A percentile compares a stretch with the other conserved stretches of the same genome.
These are phyloP conservation scores for Neurospora africana DNA, from an alignment of 495 filamentous ascomycete genomes.

Conservation along the genomic window DNA sequence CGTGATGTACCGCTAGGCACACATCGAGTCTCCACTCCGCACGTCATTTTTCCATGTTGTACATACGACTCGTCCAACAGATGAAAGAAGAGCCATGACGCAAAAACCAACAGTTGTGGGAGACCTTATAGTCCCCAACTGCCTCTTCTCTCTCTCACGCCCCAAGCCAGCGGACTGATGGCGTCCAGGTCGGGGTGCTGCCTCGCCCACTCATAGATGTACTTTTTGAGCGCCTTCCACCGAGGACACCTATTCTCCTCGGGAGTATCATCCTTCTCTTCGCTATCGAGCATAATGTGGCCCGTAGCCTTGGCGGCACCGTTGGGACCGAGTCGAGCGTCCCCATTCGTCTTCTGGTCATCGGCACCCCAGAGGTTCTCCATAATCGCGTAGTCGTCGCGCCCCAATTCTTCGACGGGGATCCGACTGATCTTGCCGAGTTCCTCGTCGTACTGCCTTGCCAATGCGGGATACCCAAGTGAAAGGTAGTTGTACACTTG, in stretches of 20 bases:
- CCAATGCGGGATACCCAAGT: constrained; percentile 76
- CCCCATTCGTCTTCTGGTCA: constrained; percentile 4
- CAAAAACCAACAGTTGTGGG: neutral
- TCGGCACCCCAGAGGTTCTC: constrained; percentile 46
- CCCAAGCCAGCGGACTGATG: constrained; percentile 53
- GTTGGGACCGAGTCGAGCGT: constrained; percentile 22
- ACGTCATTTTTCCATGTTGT: neutral
- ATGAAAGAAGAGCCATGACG: constrained; percentile 2
- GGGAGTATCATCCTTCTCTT: constrained; percentile 23
- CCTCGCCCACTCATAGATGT: constrained; percentile 75
- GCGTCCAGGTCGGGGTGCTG: constrained; percentile 58
- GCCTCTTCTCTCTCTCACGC: constrained; percentile 60
- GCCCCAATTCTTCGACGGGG: constrained; percentile 50
- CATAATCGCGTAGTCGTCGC: constrained; percentile 56
- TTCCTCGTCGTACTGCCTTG: constrained; percentile 71
- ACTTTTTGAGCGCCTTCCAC: constrained; percentile 71
- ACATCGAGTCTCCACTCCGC: neutral
- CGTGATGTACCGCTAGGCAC: neutral
- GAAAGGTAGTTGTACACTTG: constrained; percentile 96
- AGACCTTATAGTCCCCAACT: constrained; percentile 66
- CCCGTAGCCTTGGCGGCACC: constrained; percentile 22
- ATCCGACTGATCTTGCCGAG: constrained; percentile 67
- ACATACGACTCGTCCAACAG: neutral
- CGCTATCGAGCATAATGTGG: constrained; percentile 27
- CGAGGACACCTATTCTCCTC: constrained; percentile 43